Base-by-base conservation (phyloP, 2,329 filamentous ascomycete genomes). In the Fusarium longipes region DNA sequence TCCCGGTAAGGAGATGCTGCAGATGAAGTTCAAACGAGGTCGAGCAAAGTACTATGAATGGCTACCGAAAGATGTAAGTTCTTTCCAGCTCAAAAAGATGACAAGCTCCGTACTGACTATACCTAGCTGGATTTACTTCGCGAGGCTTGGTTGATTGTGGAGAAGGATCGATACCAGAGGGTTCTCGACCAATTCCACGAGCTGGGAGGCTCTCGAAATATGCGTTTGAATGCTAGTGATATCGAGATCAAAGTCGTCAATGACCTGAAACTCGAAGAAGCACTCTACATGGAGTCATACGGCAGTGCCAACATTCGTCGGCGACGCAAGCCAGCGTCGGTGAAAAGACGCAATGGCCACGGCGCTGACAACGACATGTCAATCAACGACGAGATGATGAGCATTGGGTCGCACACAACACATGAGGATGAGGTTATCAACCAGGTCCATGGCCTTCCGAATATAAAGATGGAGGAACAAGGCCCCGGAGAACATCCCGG, bases 11-110 rank as follows among this genome's bases (percentile, higher is more conserved):
- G 82, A 85, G 47, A 81, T 81, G 48, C 77, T 87, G 6, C 86
- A 88, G 68, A 87, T 88, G 86, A 84, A 83, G 71, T 79, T 86
- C 38, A 82, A 82, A 14, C 80, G 86, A 8, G 81, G 81, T 4
- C 81, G 86, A 20, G 76, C 82, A 53, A 83, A 82, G 63, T 82
- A 83, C 51, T 77, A 81, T 14, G 73, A 80, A 2, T 87, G 85
- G 85, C 79, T 83, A 3, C 65, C 76, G 11, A 72, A 69, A 62
- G 85, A 87, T 76, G 86, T 87, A 75, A 80, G 84, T 76, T 9
- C n/a, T 8, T 12, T 27, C 20, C 39, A 3, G 15, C 15, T 14
- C 22, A 22, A 11, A n/a, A 15, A 14, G 11, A 6, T 20, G 17
- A 17, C 20, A 40, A 40, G 22, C 11, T 33, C 25, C 22, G 22